phyloP scores from a whole-genome alignment of 441 rosid species.

The Populus hybrid region DNA sequence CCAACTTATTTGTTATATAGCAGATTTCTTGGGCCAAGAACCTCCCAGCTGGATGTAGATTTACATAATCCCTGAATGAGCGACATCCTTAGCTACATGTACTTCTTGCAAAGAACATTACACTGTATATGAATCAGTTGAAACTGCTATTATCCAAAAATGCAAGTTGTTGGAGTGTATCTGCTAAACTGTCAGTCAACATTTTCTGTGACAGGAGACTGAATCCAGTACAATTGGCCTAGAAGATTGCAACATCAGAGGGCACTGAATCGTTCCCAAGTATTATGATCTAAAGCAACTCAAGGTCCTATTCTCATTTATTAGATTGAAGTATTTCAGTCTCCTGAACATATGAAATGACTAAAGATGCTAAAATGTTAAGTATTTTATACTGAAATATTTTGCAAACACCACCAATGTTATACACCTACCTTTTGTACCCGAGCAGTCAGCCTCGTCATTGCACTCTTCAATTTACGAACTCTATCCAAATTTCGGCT shows the following conservation, averaged over 20 bases:
- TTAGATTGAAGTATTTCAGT: background rate
- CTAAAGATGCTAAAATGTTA: background rate
- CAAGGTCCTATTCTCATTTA: background rate
- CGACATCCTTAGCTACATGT: background rate
- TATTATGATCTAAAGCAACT: background rate
- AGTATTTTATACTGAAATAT: background rate
- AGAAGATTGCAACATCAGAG: background rate
- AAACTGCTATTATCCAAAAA: background rate
- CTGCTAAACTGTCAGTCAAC: background rate
- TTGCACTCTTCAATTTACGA: conserved; percentile 93
- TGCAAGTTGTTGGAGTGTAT: background rate
- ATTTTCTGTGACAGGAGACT: background rate
- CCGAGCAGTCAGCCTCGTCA: conserved; percentile 93
- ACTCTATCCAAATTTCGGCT: conserved; percentile 97
- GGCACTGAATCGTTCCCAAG: background rate
- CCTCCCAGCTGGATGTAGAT: background rate
- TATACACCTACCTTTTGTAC: conserved; percentile 76
- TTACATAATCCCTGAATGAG: background rate
- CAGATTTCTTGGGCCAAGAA: background rate
- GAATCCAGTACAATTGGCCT: background rate
- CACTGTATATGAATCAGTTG: background rate
- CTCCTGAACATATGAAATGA: background rate
- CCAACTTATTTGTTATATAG: background rate
- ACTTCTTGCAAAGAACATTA: background rate
- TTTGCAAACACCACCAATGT: background rate